Evolutionary conservation across 768 basidiomycete genomes (phyloP), one percentile per base, ranked within the genome.

Genomic region (Pisolithus tinctorius): DNA sequence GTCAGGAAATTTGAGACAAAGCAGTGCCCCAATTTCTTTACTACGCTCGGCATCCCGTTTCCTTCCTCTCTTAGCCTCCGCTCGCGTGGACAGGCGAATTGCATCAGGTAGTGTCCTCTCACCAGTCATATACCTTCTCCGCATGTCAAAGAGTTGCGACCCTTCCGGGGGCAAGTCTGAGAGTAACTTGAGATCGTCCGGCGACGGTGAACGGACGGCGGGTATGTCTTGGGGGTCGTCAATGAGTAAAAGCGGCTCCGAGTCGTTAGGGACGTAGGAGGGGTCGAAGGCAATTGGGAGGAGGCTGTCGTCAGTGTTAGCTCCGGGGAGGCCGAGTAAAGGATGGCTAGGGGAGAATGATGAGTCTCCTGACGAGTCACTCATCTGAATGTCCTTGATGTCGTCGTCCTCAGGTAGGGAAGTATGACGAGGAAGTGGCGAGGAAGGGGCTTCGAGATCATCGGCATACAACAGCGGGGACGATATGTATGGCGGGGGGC

Each of bases 31-130:
- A 10, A 84, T 65, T 68, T 85, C 83, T 54, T 75, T 73, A 23
- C 73, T 71, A 38, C 75, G 68, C 63, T 82, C 83, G 58, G 76
- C 76, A 58, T 79, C 77, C 46, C 70, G 66, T 63, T 78, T 80
- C 55, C 76, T 66, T 56, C 50, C 61, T 54, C 68, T 73, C 55
- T 73, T 66, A 48, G 74, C 75, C 57, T 76, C 78, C 53, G 67
- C 68, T 31, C 70, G 68, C 51, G 62, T 57, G 52, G 69, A 67
- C 53, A 69, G 67, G 59, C 69, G 66, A n/a, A 67, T 67, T 48
- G 71, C 67, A 17, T 69, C 68, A 25, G 66, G 57, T 53, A 70
- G 55, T 49, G 58, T 50, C 53, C 72, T 70, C 58, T 69, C 63
- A 52, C 67, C 63, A 45, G 66, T 60, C 17, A 69, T 52, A 38